Conservation (phyloP, 1,284 basidiomycete species). For the Ceratorhiza oryzae-sativae region DNA sequence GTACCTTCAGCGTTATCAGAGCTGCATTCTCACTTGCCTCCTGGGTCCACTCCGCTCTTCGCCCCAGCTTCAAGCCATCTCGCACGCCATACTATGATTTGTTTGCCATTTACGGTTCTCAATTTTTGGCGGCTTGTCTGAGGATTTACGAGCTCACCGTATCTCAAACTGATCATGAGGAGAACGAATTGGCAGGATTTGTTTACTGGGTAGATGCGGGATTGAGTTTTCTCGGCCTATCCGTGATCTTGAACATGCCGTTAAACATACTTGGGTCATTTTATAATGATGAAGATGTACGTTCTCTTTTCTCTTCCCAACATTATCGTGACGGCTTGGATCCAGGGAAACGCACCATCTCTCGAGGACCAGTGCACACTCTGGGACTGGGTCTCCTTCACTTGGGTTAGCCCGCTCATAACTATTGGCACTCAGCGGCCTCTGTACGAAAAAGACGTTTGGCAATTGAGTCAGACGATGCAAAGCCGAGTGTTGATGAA, state of each 20-base stretch:
- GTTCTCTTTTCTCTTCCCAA: slow-evolving; percentile 55
- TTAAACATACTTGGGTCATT: slow-evolving; percentile 43
- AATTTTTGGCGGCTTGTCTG: slow-evolving; percentile 20
- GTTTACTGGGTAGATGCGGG: slow-evolving; percentile 55
- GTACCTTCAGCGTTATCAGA: background rate
- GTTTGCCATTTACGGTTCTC: slow-evolving; percentile 26
- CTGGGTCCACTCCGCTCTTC: slow-evolving; percentile 34
- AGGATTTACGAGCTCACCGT: slow-evolving; percentile 7
- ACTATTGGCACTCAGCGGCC: slow-evolving; percentile 6
- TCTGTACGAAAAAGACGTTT: slow-evolving; percentile 37
- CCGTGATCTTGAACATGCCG: slow-evolving; percentile 52
- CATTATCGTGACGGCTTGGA: background rate
- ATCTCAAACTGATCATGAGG: background rate
- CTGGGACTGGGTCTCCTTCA: slow-evolving; percentile 35
- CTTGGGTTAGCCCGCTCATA: slow-evolving; percentile 37
- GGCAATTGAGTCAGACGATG: slow-evolving; percentile 37
- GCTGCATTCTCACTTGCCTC: slow-evolving; percentile 9
- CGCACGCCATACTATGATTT: slow-evolving; percentile 35
- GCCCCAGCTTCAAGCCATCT: slow-evolving; percentile 16
- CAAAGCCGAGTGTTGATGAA: slow-evolving; percentile 15
- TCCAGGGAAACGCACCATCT: slow-evolving; percentile 27
- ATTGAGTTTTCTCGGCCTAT: slow-evolving; percentile 66
- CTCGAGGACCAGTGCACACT: slow-evolving; percentile 35
- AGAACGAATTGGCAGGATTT: too few species aligned
- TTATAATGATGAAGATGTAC: slow-evolving; percentile 68